Evolutionary conservation across 805 yeast genomes (phyloP), one percentile per base, ranked within the genome.

Genomic region (Wickerhamomyces sydowiorum): DNA sequence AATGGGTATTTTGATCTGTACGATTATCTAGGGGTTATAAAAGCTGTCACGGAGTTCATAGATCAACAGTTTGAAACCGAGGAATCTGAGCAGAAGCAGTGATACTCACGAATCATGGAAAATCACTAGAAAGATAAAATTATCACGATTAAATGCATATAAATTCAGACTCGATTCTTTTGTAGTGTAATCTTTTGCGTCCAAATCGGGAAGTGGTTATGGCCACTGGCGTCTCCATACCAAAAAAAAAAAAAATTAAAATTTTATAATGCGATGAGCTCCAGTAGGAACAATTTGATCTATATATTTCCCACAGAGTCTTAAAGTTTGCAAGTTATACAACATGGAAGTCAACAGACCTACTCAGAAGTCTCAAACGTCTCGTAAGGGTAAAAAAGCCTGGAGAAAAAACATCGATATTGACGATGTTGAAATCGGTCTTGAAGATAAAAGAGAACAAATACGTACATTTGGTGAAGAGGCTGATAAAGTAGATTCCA

Each of bases 401-500:
- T 87, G 97, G 95, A 78, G 96, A 60, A 88, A 88, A 64, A 87
- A 93, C 62, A 85, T 93, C 44, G 96, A 93, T 61, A 67, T 93
- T 17, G 80, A 78, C 20, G 96, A 88, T 49, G 69, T 93, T 38
- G 88, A 85, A 56, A 62, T 65, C 25, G 84, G 83, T 12, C 66
- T 91, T 31, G 91, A 82, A 51, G 79, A 75, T 35, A 71, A 72
- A 39, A 71, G 88, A 44, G 95, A 87, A 39, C 78, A 79, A 44
- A 58, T 73, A 48, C 65, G 74, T 43, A 71, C 71, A 39, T 65
- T 70, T 36, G 86, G 87, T 44, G 67, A 66, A 34, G 70, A 72
- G 25, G 51, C 67, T 5, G 72, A 68, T 6, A 59, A 67, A 22
- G 45, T 64, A 22, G 64, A 64, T 3, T 66, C 73, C 3, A 64